Conservation (phyloP, 2,329 filamentous ascomycete species). For the Blastomyces silverae region DNA sequence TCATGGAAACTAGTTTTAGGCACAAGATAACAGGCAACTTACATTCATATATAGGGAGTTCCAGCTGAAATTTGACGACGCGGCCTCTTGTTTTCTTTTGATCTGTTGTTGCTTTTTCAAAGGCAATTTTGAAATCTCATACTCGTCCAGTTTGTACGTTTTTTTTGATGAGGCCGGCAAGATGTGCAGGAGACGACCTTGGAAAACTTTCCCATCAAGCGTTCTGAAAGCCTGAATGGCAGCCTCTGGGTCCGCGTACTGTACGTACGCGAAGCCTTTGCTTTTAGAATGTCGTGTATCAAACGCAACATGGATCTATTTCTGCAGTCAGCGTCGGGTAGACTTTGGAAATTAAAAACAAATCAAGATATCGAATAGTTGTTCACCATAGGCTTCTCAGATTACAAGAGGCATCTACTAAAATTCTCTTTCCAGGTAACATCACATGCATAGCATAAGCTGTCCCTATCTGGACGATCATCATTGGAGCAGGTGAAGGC, state of each 20-base stretch:
- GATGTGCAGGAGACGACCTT: constrained; percentile 86
- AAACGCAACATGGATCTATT: constrained; percentile 76
- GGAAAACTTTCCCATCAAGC: constrained; percentile 79
- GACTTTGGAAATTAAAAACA: constrained; percentile 14
- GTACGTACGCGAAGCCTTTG: constrained; percentile 87
- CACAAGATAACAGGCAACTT: constrained; percentile 25
- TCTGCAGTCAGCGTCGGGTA: constrained; percentile 13
- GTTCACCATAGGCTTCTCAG: constrained; percentile 52
- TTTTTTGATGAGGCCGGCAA: constrained; percentile 77
- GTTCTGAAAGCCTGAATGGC: constrained; percentile 73
- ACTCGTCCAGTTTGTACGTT: constrained; percentile 77
- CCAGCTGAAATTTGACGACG: constrained; percentile 82
- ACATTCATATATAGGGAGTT: constrained; percentile 99
- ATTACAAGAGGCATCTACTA: constrained; percentile 99
- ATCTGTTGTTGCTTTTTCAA: constrained; percentile 92
- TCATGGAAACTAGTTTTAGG: constrained; percentile 21
- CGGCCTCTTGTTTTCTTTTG: constrained; percentile 72
- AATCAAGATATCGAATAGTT: constrained; percentile 25
- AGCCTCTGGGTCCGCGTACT: constrained; percentile 63
- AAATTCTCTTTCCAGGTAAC: constrained; percentile 90
- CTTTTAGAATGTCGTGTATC: constrained; percentile 62
- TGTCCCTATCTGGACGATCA: constrained; percentile 99
- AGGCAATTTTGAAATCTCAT: constrained; percentile 80
- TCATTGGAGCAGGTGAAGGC: constrained; percentile 50
- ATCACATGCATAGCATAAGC: constrained; percentile 94